Evolutionary conservation across 1,139 yeast genomes (phyloP), one percentile per base, ranked within the genome.

Genomic region (Arxiozyma telluris): DNA sequence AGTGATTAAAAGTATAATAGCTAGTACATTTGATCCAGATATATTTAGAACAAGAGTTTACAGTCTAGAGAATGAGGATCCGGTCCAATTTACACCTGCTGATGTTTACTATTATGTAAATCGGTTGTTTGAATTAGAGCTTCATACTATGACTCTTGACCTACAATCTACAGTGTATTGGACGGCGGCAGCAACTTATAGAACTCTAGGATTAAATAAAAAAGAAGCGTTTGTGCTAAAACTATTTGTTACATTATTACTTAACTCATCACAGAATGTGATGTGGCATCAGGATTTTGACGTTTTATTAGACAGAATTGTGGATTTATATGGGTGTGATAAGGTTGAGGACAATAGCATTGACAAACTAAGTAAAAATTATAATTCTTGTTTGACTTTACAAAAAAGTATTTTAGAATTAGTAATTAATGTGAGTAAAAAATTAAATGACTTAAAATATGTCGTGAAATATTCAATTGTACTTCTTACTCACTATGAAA

Each of bases 201-300:
- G 81, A 2, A 79, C 78, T 44, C 73, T 90, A 53, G 82, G 83
- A 0, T 76, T 86, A 64, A 59, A 67, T 11, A 74, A 97, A 58
- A 90, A 90, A 61, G 76, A 83, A 57, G 82, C 89, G 0, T 82
- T 91, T 59, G 77, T 87, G 39, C 68, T 89, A 12, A 76, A 93
- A 45, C 79, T 83, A 11, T 69, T 87, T 41, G 67, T 87, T 34
- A 75, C 77, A 7, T 74, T 79, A 8, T 64, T 85, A 45, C 67
- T 78, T 7, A 49, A 58, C 4, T 15, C 82, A 82, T 1, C 76
- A 73, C 53, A 62, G 76, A 46, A 55, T 50, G 44, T 55, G 30
- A 39, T 52, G 25, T 58, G 62, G 53, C 68, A 66, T 52, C 49
- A 57, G 4, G 55, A 54, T 21, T 65, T 76, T 17, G 63, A 71